Evolutionary conservation across 2,329 filamentous ascomycete species (phyloP), one percentile per base, ranked within the genome.

Genomic region (Xylaria sp.): DNA sequence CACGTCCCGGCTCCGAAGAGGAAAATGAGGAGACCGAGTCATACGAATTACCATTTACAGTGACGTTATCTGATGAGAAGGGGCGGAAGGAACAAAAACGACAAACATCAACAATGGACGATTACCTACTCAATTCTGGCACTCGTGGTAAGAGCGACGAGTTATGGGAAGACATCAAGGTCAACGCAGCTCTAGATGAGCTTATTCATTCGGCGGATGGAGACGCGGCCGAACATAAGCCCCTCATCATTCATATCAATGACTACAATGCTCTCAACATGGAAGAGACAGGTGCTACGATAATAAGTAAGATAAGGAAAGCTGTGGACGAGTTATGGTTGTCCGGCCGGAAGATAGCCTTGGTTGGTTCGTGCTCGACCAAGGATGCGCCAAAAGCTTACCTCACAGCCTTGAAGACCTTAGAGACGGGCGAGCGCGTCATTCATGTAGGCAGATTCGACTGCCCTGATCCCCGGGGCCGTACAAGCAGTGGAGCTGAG

Each of bases 261-360:
- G 92, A 98, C 74, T 91, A 92, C 71, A 87, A 91, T 56, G 92
- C 96, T 66, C 82, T 99, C 8, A 87, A 84, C 69, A 84, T 85
- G 72, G 89, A 90, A 5, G 87, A 92, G 61, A 66, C 57, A 21
- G 92, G 92, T 11, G 82, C 85, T 1, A 83, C 85, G 21, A 84
- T 98, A 33, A 78, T 97, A 7, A 79, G 82, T 42, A 87, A 89
- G 61, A 78, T 99, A 12, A 87, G 91, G 56, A 84, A 86, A 50
- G 81, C 90, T 6, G 86, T 96, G 25, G 89, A 94, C 70, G 84
- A 86, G 62, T 84, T 89, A 61, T 90, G 94, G 81, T 83, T 84
- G 57, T 83, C 86, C 40, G 93, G 93, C 4, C 84, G 88, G 68
- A 86, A 85, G 62, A 84, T 97, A 54, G 84, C 94, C 58, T 83